Evolutionary conservation across 352 stramenopile genomes (phyloP), one percentile per base, ranked within the genome.

Genomic region (Phytophthora ramorum): DNA sequence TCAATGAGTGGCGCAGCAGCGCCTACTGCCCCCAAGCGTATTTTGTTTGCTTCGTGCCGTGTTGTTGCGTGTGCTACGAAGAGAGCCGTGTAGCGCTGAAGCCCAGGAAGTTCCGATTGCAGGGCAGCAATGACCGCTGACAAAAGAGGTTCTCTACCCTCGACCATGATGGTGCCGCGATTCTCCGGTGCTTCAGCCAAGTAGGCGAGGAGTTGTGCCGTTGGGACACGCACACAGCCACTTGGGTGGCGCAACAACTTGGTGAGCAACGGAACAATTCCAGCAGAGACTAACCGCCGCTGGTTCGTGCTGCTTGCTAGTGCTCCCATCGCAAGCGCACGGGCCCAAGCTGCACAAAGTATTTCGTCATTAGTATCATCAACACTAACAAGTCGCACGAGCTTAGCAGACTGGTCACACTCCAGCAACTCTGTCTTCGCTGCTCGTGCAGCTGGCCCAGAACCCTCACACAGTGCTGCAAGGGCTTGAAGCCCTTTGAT

Each of bases 351-450:
- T 1, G 73, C 68, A 28, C 67, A 79, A 12, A 90, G 54, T 6
- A 65, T 66, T 34, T 67, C 65, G 3, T 85, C 73, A 4, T 50
- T 53, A 0, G 20, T 55, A 53, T 71, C 30, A 10, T 51, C 50
- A 24, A 19, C 8, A 14, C 44, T 20, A 4, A 83, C 71, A 40
- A 92, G 47, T 0, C 52, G 44, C 4, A 87, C 40, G 7, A 94
- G 57, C 14, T 73, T 55, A 19, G 49, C 16, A 9, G 80, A 80
- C 32, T 78, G 61, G 0, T 89, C 77, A 12, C 74, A 89, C 26
- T 92, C 81, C 3, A 93, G 43, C 10, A 85, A 50, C 20, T 93
- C 83, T 19, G 75, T 76, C 46, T 93, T 94, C 49, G 71, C 83
- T 1, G 64, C 44, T 51, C 76, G 85, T 9, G 81, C 67, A 4